Evolutionary conservation across 2,329 filamentous ascomycete species (phyloP).

Genomic region (Fusarium sp.): DNA sequence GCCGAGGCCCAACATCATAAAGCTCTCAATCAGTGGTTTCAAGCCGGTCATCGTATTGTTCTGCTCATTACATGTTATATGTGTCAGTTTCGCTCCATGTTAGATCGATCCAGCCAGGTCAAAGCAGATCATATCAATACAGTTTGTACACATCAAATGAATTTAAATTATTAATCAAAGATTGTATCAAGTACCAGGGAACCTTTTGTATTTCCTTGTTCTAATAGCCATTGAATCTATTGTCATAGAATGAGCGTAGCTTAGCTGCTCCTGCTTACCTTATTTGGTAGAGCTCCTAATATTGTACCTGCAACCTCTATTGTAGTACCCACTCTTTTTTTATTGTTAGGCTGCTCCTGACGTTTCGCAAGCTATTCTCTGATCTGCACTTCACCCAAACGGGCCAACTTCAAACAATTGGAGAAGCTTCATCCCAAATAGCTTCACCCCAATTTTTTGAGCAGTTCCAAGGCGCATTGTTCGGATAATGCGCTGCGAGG

Average conservation of each 20-base stretch:
- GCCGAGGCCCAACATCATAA: background rate
- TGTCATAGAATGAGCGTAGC: background rate
- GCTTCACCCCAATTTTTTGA: slow-evolving; percentile 3
- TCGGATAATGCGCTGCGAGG: slow-evolving; percentile 49
- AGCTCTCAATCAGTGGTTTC: background rate
- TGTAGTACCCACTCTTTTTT: slow-evolving; percentile 28
- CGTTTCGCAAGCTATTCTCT: slow-evolving; percentile 26
- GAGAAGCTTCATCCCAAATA: slow-evolving; percentile 19
- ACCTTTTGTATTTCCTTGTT: background rate
- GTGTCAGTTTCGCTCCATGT: background rate
- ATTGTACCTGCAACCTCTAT: background rate
- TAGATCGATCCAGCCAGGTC: background rate
- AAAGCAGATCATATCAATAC: background rate
- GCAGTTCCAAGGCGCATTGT: slow-evolving; percentile 28
- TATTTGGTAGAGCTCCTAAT: background rate
- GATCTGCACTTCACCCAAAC: slow-evolving; percentile 28
- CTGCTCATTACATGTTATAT: background rate
- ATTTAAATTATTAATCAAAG: background rate
- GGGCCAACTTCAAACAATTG: slow-evolving; percentile 16
- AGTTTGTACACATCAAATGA: background rate
- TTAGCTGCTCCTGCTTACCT: background rate
- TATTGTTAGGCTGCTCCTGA: slow-evolving; percentile 14
- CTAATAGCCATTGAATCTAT: background rate
- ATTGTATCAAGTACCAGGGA: background rate
- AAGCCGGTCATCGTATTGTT: background rate